Conservation (phyloP, 225 moss, liverwort and hornwort genomes). For the Polytrichum commune region DNA sequence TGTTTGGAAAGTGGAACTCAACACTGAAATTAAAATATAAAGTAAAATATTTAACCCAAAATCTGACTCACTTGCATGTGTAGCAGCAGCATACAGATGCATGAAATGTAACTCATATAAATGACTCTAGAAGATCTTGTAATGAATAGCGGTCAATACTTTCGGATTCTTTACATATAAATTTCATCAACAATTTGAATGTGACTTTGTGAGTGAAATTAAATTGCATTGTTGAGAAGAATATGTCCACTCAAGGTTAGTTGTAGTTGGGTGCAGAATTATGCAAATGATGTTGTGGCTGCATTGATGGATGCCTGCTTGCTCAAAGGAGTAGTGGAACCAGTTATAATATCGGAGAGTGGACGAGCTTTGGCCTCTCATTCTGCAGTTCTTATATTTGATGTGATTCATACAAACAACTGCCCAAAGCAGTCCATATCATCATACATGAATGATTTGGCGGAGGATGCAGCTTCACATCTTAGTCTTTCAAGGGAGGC, state of each 20-base stretch:
- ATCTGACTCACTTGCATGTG: background rate
- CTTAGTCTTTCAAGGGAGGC: slow-evolving; percentile 8
- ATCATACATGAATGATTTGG: slow-evolving; percentile 21
- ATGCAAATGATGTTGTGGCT: slow-evolving; percentile 77
- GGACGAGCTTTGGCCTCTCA: slow-evolving; percentile 86
- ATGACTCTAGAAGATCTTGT: no score
- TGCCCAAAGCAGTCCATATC: slow-evolving; percentile 35
- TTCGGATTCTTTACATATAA: no score
- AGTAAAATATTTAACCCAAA: background rate
- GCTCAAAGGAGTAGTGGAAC: slow-evolving; percentile 69
- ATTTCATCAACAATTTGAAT: no score
- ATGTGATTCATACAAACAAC: slow-evolving; percentile 57
- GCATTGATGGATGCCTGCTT: slow-evolving; percentile 79
- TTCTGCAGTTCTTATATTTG: slow-evolving; percentile 78
- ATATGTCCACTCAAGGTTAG: background rate
- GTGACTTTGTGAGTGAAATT: no score
- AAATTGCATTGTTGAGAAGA: no score
- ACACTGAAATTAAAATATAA: background rate
- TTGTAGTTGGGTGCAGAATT: slow-evolving; percentile 51
- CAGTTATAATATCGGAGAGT: slow-evolving; percentile 75
- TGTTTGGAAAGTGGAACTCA: background rate
- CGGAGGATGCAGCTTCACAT: slow-evolving; percentile 21
- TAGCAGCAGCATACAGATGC: background rate
- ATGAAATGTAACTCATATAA: no score
- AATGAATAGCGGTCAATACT: no score